These are phyloP conservation scores for Pulveroboletus sp. DNA, from an alignment of 768 basidiomycete species.

Conservation along the genomic window DNA sequence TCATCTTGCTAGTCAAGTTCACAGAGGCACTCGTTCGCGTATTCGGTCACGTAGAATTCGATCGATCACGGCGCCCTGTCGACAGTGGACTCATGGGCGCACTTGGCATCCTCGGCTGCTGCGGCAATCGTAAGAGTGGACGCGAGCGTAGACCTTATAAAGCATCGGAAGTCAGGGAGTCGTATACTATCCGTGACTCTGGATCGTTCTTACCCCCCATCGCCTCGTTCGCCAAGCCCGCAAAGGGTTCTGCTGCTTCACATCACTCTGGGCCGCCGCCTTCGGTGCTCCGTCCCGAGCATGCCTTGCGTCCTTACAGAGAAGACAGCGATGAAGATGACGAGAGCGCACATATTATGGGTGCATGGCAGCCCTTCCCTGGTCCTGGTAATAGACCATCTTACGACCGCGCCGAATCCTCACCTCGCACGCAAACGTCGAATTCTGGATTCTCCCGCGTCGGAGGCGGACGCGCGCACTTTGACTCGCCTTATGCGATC, in stretches of 20 bases:
- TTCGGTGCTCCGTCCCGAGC: slow-evolving; percentile 76
- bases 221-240: slow-evolving; percentile 27
- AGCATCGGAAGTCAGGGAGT: slow-evolving; percentile 26
- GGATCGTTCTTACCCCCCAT: slow-evolving; percentile 51
- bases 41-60: slow-evolving; percentile 75
- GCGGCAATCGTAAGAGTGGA: slow-evolving; percentile 47
- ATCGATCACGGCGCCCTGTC: slow-evolving; percentile 72
- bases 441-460: slow-evolving; percentile 80
- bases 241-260: slow-evolving; percentile 32
- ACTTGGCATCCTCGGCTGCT: slow-evolving; percentile 66
- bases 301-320: slow-evolving; percentile 69
- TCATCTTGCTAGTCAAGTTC: slow-evolving; percentile 84
- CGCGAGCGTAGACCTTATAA: slow-evolving; percentile 24
- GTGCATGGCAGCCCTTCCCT: slow-evolving; percentile 84
- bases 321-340: slow-evolving; percentile 78
- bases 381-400: slow-evolving; percentile 31
- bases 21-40: slow-evolving; percentile 81
- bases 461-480: slow-evolving; percentile 84
- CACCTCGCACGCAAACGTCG: slow-evolving; percentile 28
- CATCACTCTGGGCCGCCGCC: slow-evolving; percentile 53
- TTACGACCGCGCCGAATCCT: slow-evolving; percentile 25
- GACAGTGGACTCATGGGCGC: slow-evolving; percentile 90
- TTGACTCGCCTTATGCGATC: slow-evolving; percentile 83
- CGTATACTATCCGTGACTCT: slow-evolving; percentile 34
- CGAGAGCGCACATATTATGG: slow-evolving; percentile 81